Evolutionary conservation across 2,329 filamentous ascomycete species (phyloP).

Genomic region (Cercospora nicotianae): DNA sequence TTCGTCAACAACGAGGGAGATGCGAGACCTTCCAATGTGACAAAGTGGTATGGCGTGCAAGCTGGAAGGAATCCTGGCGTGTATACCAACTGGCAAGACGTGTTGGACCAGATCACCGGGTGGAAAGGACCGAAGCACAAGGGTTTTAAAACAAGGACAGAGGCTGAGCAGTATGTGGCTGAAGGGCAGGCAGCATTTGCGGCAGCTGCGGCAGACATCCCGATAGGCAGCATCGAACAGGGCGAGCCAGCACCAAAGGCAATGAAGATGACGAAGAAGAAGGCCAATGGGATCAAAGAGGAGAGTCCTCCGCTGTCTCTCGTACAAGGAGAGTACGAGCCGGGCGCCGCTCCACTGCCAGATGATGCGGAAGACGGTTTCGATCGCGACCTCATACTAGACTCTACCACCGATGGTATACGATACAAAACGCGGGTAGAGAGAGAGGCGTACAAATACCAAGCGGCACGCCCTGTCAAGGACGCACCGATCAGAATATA

Average conservation of each 20-base stretch:
- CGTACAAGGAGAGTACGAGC: slow-evolving; percentile 44
- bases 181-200: slow-evolving; percentile 23
- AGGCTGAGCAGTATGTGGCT: slow-evolving; percentile 76
- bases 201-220: slow-evolving; percentile 17
- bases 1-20: slow-evolving; percentile 64
- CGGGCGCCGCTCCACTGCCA: slow-evolving; percentile 58
- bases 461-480: slow-evolving; percentile 44
- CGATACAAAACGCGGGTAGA: slow-evolving; percentile 57
- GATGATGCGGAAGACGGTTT: slow-evolving; percentile 61
- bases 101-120: slow-evolving; percentile 70
- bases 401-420: slow-evolving; percentile 55
- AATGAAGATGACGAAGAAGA: slow-evolving; percentile 44
- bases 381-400: slow-evolving; percentile 58
- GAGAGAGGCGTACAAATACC: slow-evolving; percentile 48
- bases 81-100: slow-evolving; percentile 67
- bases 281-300: slow-evolving; percentile 32
- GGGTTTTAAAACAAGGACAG: slow-evolving; percentile 53
- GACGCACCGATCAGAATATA: slow-evolving; percentile 58
- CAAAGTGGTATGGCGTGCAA: slow-evolving; percentile 62
- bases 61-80: slow-evolving; percentile 60
- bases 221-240: slow-evolving; percentile 24
- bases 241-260: slow-evolving; percentile 40
- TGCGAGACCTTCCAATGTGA: slow-evolving; percentile 22
- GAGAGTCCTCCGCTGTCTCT: slow-evolving; percentile 22
- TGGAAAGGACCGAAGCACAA: slow-evolving; percentile 64